Conservation (phyloP, 1,139 yeast genomes). For the Saccharomyces pastorianus region DNA sequence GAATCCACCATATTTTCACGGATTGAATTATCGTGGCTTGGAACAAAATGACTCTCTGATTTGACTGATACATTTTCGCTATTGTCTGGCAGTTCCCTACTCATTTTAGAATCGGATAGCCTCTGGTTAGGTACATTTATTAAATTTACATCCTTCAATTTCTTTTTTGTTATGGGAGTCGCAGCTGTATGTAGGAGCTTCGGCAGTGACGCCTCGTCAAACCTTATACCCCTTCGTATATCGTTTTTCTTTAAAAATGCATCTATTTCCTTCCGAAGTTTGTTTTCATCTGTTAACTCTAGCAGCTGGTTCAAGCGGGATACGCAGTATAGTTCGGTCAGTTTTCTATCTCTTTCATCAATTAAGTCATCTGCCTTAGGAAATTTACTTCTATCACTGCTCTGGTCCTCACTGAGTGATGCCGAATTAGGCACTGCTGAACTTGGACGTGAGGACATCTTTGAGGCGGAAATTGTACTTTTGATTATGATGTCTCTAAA, state of each 20-base stretch:
- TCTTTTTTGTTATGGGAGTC: neutral
- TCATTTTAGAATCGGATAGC: neutral
- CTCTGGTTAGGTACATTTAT: neutral
- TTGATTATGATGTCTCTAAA: neutral
- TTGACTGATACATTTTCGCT: neutral
- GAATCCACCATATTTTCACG: neutral
- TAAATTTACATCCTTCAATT: neutral
- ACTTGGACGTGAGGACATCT: neutral
- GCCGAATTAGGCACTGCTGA: neutral
- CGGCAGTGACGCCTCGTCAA: slow-evolving; percentile 17
- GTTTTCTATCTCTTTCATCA: slow-evolving; percentile 42
- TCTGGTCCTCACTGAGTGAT: neutral
- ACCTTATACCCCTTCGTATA: slow-evolving; percentile 17
- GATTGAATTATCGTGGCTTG: neutral
- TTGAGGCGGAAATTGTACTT: neutral
- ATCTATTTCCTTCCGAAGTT: slow-evolving; percentile 17
- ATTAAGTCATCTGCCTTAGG: slow-evolving; percentile 28
- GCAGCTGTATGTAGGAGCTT: slow-evolving; percentile 2
- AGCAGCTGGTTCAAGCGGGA: slow-evolving; percentile 34
- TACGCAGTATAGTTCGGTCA: slow-evolving; percentile 49
- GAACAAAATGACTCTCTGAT: neutral
- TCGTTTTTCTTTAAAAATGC: slow-evolving; percentile 21
- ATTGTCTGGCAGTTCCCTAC: neutral
- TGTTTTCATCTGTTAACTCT: slow-evolving; percentile 17
- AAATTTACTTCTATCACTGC: neutral